A percentile compares a stretch with the other conserved stretches of the same genome.
These are phyloP conservation scores for Candida albicans DNA, from an alignment of 1,139 yeast genomes.

Conservation along the genomic window DNA sequence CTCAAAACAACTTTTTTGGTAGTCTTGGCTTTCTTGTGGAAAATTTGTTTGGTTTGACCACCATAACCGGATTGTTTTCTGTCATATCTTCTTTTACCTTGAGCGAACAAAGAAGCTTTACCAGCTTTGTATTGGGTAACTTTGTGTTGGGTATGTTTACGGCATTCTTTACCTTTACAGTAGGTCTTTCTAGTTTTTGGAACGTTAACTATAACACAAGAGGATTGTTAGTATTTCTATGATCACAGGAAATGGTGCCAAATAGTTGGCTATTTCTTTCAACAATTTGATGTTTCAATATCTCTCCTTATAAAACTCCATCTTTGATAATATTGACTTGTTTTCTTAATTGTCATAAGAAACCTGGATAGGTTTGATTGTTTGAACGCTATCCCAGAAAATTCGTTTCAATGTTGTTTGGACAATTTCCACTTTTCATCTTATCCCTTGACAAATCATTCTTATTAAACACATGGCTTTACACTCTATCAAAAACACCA, in stretches of 20 bases:
- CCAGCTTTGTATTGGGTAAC: slow-evolving; percentile 99
- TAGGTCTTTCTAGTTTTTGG: slow-evolving; percentile 99
- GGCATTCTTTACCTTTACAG: slow-evolving; percentile 99
- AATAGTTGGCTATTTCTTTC: too few species aligned
- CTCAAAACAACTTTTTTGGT: slow-evolving; percentile 99
- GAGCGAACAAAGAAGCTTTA: slow-evolving; percentile 98
- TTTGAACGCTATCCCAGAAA: too few species aligned
- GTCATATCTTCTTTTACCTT: slow-evolving; percentile 99
- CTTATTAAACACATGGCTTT: too few species aligned
- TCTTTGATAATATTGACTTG: too few species aligned
- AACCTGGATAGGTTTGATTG: too few species aligned
- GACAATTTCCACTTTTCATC: too few species aligned
- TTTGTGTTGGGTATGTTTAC: slow-evolving; percentile 99
- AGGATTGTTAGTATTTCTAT: slow-evolving; percentile 27
- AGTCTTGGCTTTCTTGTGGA: slow-evolving; percentile 99
- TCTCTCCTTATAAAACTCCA: too few species aligned
- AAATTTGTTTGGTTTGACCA: slow-evolving; percentile 99
- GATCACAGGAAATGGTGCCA: not conserved
- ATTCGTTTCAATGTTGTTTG: too few species aligned
- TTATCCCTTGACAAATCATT: too few species aligned
- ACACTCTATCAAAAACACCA: too few species aligned
- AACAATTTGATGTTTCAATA: too few species aligned
- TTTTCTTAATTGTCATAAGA: too few species aligned
- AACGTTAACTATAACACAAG: slow-evolving; percentile 79
- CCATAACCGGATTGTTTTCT: slow-evolving; percentile 99